Evolutionary conservation across 495 filamentous ascomycete genomes (phyloP).

Genomic region (Amniculicola lignicola): DNA sequence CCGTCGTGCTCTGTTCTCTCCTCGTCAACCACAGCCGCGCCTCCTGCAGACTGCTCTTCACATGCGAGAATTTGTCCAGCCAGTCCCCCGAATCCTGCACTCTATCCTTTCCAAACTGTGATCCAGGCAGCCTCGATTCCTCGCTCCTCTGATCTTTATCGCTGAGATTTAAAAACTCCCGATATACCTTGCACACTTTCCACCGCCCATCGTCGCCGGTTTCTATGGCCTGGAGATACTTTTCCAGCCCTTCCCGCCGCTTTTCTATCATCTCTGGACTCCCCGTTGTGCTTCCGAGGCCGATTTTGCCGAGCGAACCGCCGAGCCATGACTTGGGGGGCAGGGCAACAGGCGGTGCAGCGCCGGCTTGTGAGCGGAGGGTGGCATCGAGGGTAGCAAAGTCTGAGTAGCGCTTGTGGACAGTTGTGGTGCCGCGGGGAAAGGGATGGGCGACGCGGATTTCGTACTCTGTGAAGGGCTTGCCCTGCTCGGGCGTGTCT

Average conservation of each 20-base stretch:
- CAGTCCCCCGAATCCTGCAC: slow-evolving; percentile 69
- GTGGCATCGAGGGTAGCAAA: slow-evolving; percentile 73
- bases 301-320: slow-evolving; percentile 25
- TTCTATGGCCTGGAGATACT: slow-evolving; percentile 79
- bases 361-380: slow-evolving; percentile 61
- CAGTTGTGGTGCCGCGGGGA: slow-evolving; percentile 64
- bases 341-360: slow-evolving; percentile 61
- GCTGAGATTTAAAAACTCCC: slow-evolving; percentile 75
- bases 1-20: slow-evolving; percentile 69
- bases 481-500: slow-evolving; percentile 72
- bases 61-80: slow-evolving; percentile 79
- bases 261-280: slow-evolving; percentile 76
- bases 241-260: slow-evolving; percentile 70
- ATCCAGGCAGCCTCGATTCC: slow-evolving; percentile 42
- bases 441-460: slow-evolving; percentile 84
- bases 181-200: slow-evolving; percentile 81
- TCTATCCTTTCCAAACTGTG: slow-evolving; percentile 40
- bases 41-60: slow-evolving; percentile 80
- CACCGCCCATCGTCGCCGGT: slow-evolving; percentile 71
- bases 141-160: slow-evolving; percentile 46
- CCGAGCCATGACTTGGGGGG: slow-evolving; percentile 74
- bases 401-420: slow-evolving; percentile 93
- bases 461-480: slow-evolving; percentile 88
- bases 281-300: slow-evolving; percentile 57
- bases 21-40: slow-evolving; percentile 70